These are phyloP conservation scores for Odontarrhena argentea DNA, from an alignment of 345 rosid genomes.

Conservation along the genomic window DNA sequence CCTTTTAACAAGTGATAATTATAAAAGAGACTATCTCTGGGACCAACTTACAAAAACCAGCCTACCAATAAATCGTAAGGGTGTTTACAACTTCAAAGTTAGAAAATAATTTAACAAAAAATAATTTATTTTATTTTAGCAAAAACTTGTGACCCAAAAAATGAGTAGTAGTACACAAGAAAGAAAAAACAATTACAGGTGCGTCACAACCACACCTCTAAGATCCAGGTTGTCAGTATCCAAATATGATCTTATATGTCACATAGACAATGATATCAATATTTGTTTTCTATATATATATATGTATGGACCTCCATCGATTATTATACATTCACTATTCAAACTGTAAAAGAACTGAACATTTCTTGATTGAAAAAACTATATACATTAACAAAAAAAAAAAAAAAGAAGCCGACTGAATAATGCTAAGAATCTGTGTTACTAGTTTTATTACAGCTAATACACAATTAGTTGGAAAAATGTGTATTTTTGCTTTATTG, in stretches of 20 bases:
- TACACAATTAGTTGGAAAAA: constrained; percentile 23
- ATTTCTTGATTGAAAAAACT: no score
- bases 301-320: no score
- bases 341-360: no score
- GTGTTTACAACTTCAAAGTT: background rate
- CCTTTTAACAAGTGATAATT: no score
- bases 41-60: no score
- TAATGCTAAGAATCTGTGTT: background rate
- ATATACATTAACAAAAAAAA: background rate
- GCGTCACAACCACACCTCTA: background rate
- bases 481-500: constrained; percentile 4
- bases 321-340: no score
- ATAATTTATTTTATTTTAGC: background rate
- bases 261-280: background rate
- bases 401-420: background rate
- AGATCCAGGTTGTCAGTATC: background rate
- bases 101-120: no score
- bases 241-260: background rate
- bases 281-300: no score
- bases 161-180: background rate
- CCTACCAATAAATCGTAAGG: no score
- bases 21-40: no score
- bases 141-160: background rate
- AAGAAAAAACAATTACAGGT: background rate
- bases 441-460: constrained; percentile 6